A percentile compares a stretch with the other conserved stretches of the same genome.
Conservation (phyloP, 2,329 filamentous ascomycete genomes). For the Bipolaris zeicola region DNA sequence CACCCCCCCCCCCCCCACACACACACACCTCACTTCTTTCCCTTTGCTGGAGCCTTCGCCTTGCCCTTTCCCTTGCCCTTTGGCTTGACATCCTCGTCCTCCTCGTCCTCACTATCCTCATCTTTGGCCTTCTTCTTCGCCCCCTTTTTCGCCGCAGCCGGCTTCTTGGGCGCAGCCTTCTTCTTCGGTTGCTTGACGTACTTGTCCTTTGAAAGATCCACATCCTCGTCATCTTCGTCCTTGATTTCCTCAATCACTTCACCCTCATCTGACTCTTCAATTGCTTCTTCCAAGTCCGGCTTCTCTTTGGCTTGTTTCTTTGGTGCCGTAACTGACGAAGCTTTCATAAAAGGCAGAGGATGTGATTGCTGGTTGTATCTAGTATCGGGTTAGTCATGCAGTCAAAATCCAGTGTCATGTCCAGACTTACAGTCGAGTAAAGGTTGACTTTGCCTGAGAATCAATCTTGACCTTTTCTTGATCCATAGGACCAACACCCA, state of each 20-base stretch:
- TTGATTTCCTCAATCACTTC: conserved; percentile 53
- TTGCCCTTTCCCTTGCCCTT: conserved; percentile 51
- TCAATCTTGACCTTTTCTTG: conserved; percentile 79
- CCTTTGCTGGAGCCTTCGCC: conserved; percentile 49
- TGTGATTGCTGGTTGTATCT: conserved; percentile 88
- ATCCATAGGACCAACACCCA: conserved; percentile 84
- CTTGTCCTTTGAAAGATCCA: conserved; percentile 92
- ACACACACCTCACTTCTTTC: conserved; percentile 10
- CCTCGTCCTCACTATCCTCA: conserved; percentile 43
- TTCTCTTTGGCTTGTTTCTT: conserved; percentile 75
- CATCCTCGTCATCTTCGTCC: conserved; percentile 73
- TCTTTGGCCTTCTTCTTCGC: conserved; percentile 48
- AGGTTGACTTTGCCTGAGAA: conserved; percentile 82
- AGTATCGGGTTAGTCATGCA: conserved; percentile 16
- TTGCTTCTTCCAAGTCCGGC: conserved; percentile 93
- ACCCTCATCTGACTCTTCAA: conserved; percentile 84
- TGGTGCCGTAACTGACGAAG: conserved; percentile 73
- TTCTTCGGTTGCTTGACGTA: conserved; percentile 92
- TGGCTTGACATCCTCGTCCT: conserved; percentile 57
- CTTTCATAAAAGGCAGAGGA: conserved; percentile 95
- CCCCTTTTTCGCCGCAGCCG: conserved; percentile 53
- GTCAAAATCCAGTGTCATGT: background rate
- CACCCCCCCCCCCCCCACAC: no score
- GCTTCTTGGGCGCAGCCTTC: conserved; percentile 59
- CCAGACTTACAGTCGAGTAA: conserved; percentile 78